Evolutionary conservation across 805 yeast species (phyloP), one percentile per base, ranked within the genome.

Genomic region (Saturnispora diversa): DNA sequence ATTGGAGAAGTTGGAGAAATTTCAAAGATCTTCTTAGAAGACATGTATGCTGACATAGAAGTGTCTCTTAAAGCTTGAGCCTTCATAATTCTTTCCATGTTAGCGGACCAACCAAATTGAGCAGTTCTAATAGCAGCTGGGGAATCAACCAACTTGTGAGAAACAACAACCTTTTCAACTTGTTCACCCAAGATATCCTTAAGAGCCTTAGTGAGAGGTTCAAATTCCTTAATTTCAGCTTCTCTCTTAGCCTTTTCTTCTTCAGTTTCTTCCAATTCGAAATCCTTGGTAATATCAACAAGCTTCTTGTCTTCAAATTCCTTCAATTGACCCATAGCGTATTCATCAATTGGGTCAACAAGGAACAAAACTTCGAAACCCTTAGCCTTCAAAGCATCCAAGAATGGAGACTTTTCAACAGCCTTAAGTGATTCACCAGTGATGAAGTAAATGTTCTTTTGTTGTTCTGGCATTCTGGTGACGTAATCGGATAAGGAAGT

Each of bases 51-150:
- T 31, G 97, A 87, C 98, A 92, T 92, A 56, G 95, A 77, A 57
- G 95, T 84, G 69, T 92, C 98, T 75, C 97, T 87, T 61, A 92
- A 75, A 58, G 99, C 98, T 77, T 92, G 99, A 49, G 98, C 98
- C 78, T 92, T 92, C 99, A 92, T 92, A 78, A 92, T 92, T 83
- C 98, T 90, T 77, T 92, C 99, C 98, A 92, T 92, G 78, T 92
- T 92, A 62, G 99, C 99, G 55, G 98, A 92, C 99, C 99, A 92
- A 68, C 99, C 98, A 68, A 92, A 92, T 75, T 92, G 97, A 56
- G 97, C 97, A 55, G 98, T 92, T 80, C 98, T 87, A 66, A 92
- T 92, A 57, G 98, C 98, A 67, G 98, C 98, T 68, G 99, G 99
- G 44, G 97, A 88, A 63, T 88, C 97, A 58, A 88, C 86, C 63